Evolutionary conservation across 805 yeast genomes (phyloP).

Genomic region (Zygosaccharomyces rouxii): DNA sequence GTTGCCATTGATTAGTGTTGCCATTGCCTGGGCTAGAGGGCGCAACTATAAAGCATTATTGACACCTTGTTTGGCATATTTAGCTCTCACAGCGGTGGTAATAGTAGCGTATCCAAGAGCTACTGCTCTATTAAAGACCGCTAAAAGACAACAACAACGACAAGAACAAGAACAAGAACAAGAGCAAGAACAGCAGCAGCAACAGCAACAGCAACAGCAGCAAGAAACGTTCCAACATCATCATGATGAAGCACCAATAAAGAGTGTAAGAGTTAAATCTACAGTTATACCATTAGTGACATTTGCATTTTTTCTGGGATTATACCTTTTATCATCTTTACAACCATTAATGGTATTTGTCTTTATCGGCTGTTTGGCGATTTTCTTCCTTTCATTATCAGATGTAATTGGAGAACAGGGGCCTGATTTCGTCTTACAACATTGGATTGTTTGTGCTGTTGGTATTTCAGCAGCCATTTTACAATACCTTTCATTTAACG

Average conservation of each 20-base stretch:
- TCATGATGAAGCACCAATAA: not conserved
- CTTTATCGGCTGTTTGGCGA: conserved; percentile 28
- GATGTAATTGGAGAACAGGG: conserved; percentile 18
- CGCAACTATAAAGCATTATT: not conserved
- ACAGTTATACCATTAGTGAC: conserved; percentile 2
- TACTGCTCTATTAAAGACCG: not conserved
- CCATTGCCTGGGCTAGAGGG: conserved; percentile 2
- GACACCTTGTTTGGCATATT: not conserved
- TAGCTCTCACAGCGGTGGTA: not conserved
- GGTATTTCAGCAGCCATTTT: conserved; percentile 35
- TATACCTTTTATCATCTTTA: conserved; percentile 9
- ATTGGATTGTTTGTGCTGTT: conserved; percentile 19
- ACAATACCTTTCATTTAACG: conserved; percentile 35
- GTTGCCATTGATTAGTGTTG: not conserved
- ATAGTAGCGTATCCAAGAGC: not conserved
- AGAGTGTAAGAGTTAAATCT: not conserved
- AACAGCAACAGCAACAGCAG: not conserved
- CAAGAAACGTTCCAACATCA: not conserved
- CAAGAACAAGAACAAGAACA: not conserved
- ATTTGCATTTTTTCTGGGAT: conserved; percentile 1
- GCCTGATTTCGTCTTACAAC: conserved; percentile 12
- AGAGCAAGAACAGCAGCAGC: not conserved
- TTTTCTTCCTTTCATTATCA: conserved; percentile 27
- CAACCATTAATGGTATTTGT: conserved; percentile 32
- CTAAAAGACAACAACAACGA: not conserved